Evolutionary conservation across 2,329 filamentous ascomycete genomes (phyloP).

Genomic region (Fusarium piperis): DNA sequence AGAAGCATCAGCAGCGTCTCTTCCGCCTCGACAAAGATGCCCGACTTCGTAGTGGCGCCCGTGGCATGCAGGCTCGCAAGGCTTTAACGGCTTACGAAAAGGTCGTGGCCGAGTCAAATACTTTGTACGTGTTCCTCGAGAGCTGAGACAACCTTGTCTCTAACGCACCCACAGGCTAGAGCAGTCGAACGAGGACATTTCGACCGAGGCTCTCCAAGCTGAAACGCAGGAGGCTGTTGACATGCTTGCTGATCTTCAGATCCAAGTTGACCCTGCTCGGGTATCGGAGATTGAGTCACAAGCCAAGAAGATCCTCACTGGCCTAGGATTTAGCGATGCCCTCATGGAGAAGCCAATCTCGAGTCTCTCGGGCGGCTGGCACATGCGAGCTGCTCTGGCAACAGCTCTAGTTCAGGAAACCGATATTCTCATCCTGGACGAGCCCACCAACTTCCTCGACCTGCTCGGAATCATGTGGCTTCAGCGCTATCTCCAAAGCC

Average conservation of each 20-base stretch:
- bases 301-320: slow-evolving; percentile 72
- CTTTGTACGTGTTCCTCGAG: slow-evolving; percentile 50
- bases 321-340: slow-evolving; percentile 75
- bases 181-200: slow-evolving; percentile 66
- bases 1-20: slow-evolving; percentile 69
- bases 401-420: slow-evolving; percentile 74
- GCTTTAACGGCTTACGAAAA: slow-evolving; percentile 75
- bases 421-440: slow-evolving; percentile 84
- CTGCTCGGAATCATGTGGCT: slow-evolving; percentile 87
- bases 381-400: slow-evolving; percentile 74
- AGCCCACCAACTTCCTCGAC: slow-evolving; percentile 89
- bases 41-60: slow-evolving; percentile 75
- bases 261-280: slow-evolving; percentile 72
- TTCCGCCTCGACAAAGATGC: slow-evolving; percentile 80
- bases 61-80: slow-evolving; percentile 81
- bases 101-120: slow-evolving; percentile 66
- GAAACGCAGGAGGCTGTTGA: slow-evolving; percentile 78
- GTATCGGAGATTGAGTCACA: slow-evolving; percentile 71
- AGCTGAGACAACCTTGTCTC: background rate
- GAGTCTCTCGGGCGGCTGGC: slow-evolving; percentile 81
- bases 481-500: slow-evolving; percentile 72
- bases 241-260: slow-evolving; percentile 74
- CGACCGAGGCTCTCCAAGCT: slow-evolving; percentile 63
- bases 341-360: slow-evolving; percentile 68
- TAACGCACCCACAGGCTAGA: slow-evolving; percentile 49